Base-by-base conservation (phyloP, 495 filamentous ascomycete genomes). In the Lasiosphaeriaceae sp. region DNA sequence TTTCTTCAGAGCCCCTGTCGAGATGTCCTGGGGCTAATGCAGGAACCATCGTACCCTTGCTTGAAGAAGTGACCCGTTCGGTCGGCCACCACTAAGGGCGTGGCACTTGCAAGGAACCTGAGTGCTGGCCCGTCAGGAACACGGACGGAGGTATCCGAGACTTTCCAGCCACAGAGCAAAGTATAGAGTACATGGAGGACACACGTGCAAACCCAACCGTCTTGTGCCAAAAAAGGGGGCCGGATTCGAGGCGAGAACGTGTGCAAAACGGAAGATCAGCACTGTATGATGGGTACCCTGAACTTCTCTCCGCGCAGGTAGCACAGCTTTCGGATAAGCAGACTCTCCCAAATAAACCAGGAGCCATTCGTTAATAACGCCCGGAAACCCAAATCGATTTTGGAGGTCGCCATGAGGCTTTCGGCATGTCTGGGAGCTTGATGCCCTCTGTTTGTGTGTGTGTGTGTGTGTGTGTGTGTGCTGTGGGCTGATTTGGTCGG, bases 21-120 rank as follows among this genome's bases (percentile, higher is more conserved):
- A 29, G 19, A 39, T 50, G 20, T 45, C 49, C 23, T 48, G 51
- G 26, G 54, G 56, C 43, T 56, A 61, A 61, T 61, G 58, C 58
- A 61, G 58, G 58, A 48, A 61, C 58, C 22, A 17, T 22, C 39
- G 39, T 41, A 52, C 34, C 49, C 48, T 45, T 37, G 23, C 2
- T 4, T 24, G 41, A n/a, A 23, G 52, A 24, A 43, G 46, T 20
- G 50, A 17, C 46, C 46, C 17, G n/a, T 24, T 37, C 26, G 16
- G 14, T 48, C 21, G 9, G 46, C 46, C 46, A 29, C 46, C 17
- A 31, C 26, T n/a, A n/a, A n/a, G 34, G 34, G 50, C 22, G 46
- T 48, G 46, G 46, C 2, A 48, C 46, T 48, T 52, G 48, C 55
- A 52, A 56, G 55, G 55, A 34, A 52, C 55, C 29, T 17, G 2